Conservation (phyloP, 1,284 basidiomycete genomes). For the Sanguinoderma infundibulare region DNA sequence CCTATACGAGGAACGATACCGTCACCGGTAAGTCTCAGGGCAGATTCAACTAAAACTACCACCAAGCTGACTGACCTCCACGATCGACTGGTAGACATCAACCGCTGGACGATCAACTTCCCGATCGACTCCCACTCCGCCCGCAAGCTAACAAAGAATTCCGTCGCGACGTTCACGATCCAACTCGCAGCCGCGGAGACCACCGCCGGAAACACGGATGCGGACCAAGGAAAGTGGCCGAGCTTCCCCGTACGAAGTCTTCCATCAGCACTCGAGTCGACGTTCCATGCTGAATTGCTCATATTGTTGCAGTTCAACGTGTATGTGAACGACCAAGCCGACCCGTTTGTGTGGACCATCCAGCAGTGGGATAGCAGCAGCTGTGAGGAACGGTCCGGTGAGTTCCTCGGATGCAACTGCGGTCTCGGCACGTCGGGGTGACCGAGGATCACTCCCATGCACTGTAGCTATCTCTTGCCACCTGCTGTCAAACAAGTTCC, state of each 20-base stretch:
- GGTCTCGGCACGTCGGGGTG: too few relatives aligned
- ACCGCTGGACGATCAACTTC: slow-evolving; percentile 36
- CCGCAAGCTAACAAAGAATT: slow-evolving; percentile 1
- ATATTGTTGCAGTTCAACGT: slow-evolving; percentile 18
- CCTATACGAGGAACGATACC: slow-evolving; percentile 24
- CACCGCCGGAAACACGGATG: slow-evolving; percentile 37
- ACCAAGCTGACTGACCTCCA: neutral
- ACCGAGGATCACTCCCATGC: neutral
- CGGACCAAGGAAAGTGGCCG: slow-evolving; percentile 24
- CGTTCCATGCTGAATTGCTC: neutral
- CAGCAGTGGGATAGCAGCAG: slow-evolving; percentile 24
- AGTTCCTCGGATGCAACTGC: too few relatives aligned
- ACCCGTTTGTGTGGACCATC: slow-evolving; percentile 23
- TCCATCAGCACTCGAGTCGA: neutral
- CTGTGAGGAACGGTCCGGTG: slow-evolving; percentile 26
- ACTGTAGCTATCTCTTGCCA: slow-evolving; percentile 26
- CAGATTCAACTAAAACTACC: neutral
- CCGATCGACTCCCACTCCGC: slow-evolving; percentile 18
- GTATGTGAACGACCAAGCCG: slow-evolving; percentile 17
- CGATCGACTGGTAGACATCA: slow-evolving; percentile 21
- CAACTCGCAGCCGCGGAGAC: slow-evolving; percentile 35
- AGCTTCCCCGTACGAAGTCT: slow-evolving; percentile 18
- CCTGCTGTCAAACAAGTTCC: slow-evolving; percentile 19
- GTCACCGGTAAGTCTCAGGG: slow-evolving; percentile 16
- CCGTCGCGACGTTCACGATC: slow-evolving; percentile 32